Percentiles rank a stretch among this genome's conserved stretches.
Conservation (phyloP, 176 grass and related monocot species). For the Carex cristatella region DNA sequence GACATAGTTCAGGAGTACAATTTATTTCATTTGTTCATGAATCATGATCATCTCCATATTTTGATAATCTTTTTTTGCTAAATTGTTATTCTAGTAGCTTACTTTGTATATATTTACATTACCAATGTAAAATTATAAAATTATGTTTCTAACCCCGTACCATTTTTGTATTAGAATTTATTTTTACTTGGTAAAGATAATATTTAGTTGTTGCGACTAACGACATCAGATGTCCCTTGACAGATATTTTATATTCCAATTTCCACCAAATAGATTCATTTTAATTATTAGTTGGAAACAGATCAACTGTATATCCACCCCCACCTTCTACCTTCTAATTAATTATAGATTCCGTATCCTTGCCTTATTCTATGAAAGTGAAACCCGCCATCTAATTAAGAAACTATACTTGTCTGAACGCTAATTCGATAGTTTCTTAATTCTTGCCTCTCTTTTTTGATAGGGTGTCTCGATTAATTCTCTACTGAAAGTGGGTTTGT, state of each 20-base stretch:
- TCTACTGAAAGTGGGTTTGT: not conserved
- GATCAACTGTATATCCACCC: slow-evolving; percentile 4
- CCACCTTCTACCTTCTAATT: not conserved
- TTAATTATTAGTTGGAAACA: not conserved
- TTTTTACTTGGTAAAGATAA: not conserved
- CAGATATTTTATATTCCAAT: not conserved
- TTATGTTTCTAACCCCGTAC: not conserved
- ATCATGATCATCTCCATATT: too few relatives aligned
- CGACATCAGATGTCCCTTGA: not conserved
- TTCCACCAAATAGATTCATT: not conserved
- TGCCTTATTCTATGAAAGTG: too few relatives aligned
- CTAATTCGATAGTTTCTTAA: too few relatives aligned
- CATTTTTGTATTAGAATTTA: not conserved
- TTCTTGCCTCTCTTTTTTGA: not conserved
- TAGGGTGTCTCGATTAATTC: not conserved
- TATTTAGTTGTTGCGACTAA: not conserved
- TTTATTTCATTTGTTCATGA: too few relatives aligned
- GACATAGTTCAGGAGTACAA: too few relatives aligned
- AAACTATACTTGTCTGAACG: too few relatives aligned
- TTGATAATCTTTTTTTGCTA: too few relatives aligned
- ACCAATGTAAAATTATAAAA: too few relatives aligned
- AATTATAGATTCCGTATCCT: not conserved
- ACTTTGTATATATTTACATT: too few relatives aligned
- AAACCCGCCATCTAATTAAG: too few relatives aligned
- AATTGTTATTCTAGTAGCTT: too few relatives aligned